Conservation (phyloP, 805 yeast genomes). For the Cyberlindnera petersonii region DNA sequence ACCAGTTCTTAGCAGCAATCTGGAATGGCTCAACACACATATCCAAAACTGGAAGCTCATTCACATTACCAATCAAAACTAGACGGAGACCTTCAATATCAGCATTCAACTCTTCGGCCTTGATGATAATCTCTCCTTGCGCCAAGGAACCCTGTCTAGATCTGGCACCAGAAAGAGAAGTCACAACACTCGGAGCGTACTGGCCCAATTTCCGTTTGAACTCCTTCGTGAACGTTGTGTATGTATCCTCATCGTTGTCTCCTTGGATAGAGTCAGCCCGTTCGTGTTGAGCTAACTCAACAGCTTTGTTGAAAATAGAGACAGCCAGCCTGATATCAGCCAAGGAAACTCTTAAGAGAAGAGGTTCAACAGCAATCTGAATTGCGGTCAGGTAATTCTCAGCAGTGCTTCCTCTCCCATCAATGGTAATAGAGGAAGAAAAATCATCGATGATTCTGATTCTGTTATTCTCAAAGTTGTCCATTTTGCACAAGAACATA, state of each 20-base stretch:
- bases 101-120: slow-evolving; percentile 64
- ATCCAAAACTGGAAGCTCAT: slow-evolving; percentile 85
- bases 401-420: slow-evolving; percentile 60
- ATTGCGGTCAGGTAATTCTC: slow-evolving; percentile 58
- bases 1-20: slow-evolving; percentile 74
- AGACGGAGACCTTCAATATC: slow-evolving; percentile 72
- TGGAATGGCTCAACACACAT: slow-evolving; percentile 68
- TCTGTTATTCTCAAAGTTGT: slow-evolving; percentile 53
- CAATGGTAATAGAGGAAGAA: slow-evolving; percentile 70
- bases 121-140: slow-evolving; percentile 42
- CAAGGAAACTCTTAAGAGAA: slow-evolving; percentile 75
- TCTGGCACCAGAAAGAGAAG: slow-evolving; percentile 42
- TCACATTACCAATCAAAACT: slow-evolving; percentile 85
- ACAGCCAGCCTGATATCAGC: slow-evolving; percentile 83
- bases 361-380: slow-evolving; percentile 71
- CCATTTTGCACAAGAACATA: slow-evolving; percentile 79
- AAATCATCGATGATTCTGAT: slow-evolving; percentile 86
- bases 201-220: slow-evolving; percentile 56
- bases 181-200: slow-evolving; percentile 64
- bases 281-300: slow-evolving; percentile 35
- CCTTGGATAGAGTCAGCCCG: slow-evolving; percentile 22
- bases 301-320: slow-evolving; percentile 67
- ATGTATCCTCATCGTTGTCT: slow-evolving; percentile 16
- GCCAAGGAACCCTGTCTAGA: slow-evolving; percentile 20
- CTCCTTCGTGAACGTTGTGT: slow-evolving; percentile 54